Evolutionary conservation across 441 rosid genomes (phyloP).

Genomic region (Kokia cookei): DNA sequence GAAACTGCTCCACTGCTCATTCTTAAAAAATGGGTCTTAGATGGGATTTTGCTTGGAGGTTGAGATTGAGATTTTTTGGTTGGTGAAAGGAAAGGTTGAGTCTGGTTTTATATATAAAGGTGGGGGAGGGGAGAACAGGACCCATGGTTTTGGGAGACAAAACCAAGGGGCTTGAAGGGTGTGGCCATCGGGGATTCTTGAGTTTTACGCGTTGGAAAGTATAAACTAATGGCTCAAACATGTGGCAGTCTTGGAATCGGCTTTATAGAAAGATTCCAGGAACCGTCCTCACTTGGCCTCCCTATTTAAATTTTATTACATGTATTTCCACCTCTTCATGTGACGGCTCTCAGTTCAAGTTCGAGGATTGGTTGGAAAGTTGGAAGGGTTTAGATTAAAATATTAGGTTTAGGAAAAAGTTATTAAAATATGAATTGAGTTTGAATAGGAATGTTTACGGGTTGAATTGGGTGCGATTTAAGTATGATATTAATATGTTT

Average conservation of each 20-base stretch:
- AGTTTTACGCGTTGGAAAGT: background rate
- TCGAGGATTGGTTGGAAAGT: no score
- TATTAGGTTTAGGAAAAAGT: no score
- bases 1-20: constrained; percentile 2
- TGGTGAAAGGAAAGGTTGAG: background rate
- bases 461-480: fast-evolving
- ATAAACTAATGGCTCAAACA: background rate
- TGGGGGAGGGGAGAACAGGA: background rate
- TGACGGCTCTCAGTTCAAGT: no score
- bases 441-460: no score
- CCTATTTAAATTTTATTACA: no score
- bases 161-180: background rate
- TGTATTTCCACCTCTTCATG: no score
- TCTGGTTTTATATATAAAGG: background rate
- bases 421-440: no score
- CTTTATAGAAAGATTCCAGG: no score
- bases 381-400: no score
- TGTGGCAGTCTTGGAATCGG: background rate
- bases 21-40: background rate
- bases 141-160: background rate
- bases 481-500: no score
- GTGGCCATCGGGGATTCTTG: background rate
- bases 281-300: no score
- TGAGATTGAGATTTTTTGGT: background rate
- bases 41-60: background rate